Evolutionary conservation across 257 asterid species (phyloP).

Genomic region (Prunella vulgaris): DNA sequence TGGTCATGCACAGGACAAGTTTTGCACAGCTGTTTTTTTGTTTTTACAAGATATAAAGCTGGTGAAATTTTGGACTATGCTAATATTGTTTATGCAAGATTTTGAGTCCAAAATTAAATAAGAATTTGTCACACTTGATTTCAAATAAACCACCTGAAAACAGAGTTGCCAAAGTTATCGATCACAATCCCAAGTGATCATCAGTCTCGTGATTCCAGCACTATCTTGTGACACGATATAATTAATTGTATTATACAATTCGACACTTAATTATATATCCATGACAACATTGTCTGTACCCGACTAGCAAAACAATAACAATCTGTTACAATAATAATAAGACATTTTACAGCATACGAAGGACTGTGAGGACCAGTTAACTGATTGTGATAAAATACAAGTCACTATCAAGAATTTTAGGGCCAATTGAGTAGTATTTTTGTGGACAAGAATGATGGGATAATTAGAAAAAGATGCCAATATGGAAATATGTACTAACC

Average conservation of each 20-base stretch:
- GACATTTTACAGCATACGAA: background rate
- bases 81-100: background rate
- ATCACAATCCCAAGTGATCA: slow-evolving; percentile 17
- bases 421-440: background rate
- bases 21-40: slow-evolving; percentile 35
- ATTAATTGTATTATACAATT: background rate
- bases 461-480: background rate
- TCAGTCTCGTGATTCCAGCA: background rate
- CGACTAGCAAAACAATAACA: background rate
- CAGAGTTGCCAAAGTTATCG: background rate
- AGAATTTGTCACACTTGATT: background rate
- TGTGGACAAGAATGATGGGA: slow-evolving; percentile 15
- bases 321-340: background rate
- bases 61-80: slow-evolving; percentile 25
- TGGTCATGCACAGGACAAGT: slow-evolving; percentile 28
- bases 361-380: background rate
- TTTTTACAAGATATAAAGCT: slow-evolving; percentile 5
- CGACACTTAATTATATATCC: background rate
- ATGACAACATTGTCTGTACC: background rate
- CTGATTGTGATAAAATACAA: background rate
- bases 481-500: slow-evolving; percentile 36
- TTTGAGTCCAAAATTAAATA: background rate
- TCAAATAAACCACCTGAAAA: background rate
- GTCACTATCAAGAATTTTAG: slow-evolving; percentile 28
- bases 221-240: background rate